A percentile compares a stretch with the other conserved stretches of the same genome.
Evolutionary conservation across 1,284 basidiomycete genomes (phyloP).

Genomic region (Phellopilus nigrolimitatus): DNA sequence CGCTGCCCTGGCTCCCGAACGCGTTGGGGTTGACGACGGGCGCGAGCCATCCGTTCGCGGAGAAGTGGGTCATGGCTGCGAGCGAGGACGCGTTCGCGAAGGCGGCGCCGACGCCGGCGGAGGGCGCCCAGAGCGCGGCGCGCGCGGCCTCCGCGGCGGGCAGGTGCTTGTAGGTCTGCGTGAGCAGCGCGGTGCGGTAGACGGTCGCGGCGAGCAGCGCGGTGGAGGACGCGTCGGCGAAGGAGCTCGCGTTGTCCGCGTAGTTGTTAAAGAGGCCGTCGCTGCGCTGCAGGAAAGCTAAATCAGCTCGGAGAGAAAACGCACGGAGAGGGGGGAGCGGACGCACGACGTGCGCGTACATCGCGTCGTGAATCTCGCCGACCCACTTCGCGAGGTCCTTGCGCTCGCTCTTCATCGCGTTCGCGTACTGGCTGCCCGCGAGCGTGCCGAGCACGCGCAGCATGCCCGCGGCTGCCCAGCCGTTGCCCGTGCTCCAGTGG

Average conservation of each 20-base stretch:
- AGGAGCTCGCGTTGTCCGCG: conserved; percentile 53
- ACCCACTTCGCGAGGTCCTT: conserved; percentile 64
- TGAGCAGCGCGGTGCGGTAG: conserved; percentile 59
- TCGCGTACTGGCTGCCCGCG: conserved; percentile 52
- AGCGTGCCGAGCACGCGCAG: conserved; percentile 77
- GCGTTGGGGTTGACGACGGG: conserved; percentile 69
- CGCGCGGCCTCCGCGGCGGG: conserved; percentile 55
- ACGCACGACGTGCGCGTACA: conserved; percentile 47
- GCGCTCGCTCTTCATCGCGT: conserved; percentile 48
- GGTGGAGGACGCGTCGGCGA: conserved; percentile 72
- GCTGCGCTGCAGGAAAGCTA: conserved; percentile 3
- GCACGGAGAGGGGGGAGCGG: not conserved
- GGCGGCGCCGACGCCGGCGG: conserved; percentile 19
- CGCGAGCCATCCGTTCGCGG: conserved; percentile 52
- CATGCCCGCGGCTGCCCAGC: conserved; percentile 84
- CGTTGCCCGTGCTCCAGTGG: conserved; percentile 80
- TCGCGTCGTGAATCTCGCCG: conserved; percentile 66
- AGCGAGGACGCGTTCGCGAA: conserved; percentile 23
- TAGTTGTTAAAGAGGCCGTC: conserved; percentile 72
- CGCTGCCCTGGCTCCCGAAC: conserved; percentile 42
- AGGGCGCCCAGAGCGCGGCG: conserved; percentile 39
- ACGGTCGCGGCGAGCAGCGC: conserved; percentile 76
- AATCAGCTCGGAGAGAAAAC: conserved; percentile 19
- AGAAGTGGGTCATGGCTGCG: conserved; percentile 42
- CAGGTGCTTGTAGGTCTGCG: conserved; percentile 45